A percentile compares a stretch with the other conserved stretches of the same genome.
Conservation (phyloP, 2,329 filamentous ascomycete species). For the Onygenales sp. region DNA sequence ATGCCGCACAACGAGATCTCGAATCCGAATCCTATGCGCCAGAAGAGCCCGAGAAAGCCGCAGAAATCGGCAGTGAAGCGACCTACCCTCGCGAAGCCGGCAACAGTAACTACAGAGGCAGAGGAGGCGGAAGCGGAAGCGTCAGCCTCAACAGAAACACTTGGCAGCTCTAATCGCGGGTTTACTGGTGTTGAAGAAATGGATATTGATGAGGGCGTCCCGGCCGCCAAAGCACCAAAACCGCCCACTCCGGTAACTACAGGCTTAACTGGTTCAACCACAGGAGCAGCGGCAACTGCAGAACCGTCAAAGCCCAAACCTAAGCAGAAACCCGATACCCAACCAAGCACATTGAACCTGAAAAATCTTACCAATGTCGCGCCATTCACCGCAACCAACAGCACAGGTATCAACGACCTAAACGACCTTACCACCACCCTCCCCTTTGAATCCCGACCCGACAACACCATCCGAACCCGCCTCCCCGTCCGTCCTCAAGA, state of each 20-base stretch:
- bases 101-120: slow-evolving; percentile 29
- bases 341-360: slow-evolving; percentile 31
- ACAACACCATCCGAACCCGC: slow-evolving; percentile 21
- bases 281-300: too few species aligned
- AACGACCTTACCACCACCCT: slow-evolving; percentile 45
- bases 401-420: slow-evolving; percentile 43
- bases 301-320: too few species aligned
- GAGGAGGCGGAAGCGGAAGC: slow-evolving; percentile 28
- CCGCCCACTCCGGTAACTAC: neutral
- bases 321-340: neutral
- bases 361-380: slow-evolving; percentile 41
- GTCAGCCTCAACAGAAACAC: slow-evolving; percentile 11
- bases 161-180: slow-evolving; percentile 11
- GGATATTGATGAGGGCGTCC: slow-evolving; percentile 36
- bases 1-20: slow-evolving; percentile 20
- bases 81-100: slow-evolving; percentile 22
- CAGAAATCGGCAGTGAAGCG: slow-evolving; percentile 19
- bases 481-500: slow-evolving; percentile 25
- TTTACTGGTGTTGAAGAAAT: slow-evolving; percentile 30
- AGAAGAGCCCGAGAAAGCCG: slow-evolving; percentile 27
- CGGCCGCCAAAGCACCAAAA: slow-evolving; percentile 8
- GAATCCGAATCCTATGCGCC: slow-evolving; percentile 17
- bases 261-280: too few species aligned
- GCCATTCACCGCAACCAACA: slow-evolving; percentile 39
- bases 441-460: slow-evolving; percentile 49